Conservation (phyloP, 805 yeast species). For the Kuraishia hungarica region DNA sequence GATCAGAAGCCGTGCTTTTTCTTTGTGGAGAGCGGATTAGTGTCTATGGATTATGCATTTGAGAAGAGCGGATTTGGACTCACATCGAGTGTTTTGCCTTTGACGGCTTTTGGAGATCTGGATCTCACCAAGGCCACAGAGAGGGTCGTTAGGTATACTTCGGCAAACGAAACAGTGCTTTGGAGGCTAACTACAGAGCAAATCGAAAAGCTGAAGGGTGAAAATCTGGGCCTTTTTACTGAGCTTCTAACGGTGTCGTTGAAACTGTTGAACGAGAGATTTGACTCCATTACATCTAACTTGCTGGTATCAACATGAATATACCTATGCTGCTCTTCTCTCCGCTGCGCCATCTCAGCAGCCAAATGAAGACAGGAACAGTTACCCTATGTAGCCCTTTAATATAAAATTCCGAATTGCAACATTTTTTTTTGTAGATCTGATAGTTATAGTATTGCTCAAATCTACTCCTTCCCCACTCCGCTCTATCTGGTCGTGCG, state of each 20-base stretch:
- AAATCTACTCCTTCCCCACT: no score
- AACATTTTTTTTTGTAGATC: no score
- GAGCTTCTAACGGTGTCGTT: conserved; percentile 59
- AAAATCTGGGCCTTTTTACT: conserved; percentile 46
- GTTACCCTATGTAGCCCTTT: no score
- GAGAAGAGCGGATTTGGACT: conserved; percentile 24
- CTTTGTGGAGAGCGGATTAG: conserved; percentile 42
- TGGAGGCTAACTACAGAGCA: conserved; percentile 55
- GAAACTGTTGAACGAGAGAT: conserved; percentile 59
- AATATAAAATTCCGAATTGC: no score
- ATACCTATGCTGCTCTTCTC: background rate
- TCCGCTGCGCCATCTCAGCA: background rate
- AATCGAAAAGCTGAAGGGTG: conserved; percentile 35
- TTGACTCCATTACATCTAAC: conserved; percentile 69
- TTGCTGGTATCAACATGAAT: conserved; percentile 43
- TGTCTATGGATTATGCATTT: conserved; percentile 35
- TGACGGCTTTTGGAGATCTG: conserved; percentile 68
- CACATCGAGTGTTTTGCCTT: conserved; percentile 45
- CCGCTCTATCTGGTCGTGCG: no score
- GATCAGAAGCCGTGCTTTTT: conserved; percentile 44
- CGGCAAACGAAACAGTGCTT: conserved; percentile 45
- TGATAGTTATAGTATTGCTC: no score
- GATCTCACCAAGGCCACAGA: conserved; percentile 26
- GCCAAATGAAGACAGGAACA: background rate
- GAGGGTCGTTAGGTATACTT: conserved; percentile 29